Conservation (phyloP, 1,139 yeast species). For the Ogataea hybrid region DNA sequence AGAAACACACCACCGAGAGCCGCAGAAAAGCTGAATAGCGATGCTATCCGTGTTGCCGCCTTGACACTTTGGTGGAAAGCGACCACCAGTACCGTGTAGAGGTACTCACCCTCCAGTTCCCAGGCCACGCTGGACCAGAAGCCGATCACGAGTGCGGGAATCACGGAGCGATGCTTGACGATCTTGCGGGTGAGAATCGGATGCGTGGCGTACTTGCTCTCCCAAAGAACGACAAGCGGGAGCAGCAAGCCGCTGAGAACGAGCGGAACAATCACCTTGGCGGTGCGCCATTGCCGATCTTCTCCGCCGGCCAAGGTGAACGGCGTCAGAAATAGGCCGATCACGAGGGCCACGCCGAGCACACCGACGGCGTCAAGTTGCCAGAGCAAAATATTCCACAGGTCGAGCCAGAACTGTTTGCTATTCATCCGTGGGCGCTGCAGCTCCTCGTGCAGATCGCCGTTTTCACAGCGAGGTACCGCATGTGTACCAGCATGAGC, state of each 20-base stretch:
- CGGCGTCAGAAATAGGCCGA: constrained; percentile 51
- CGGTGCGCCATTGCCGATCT: constrained; percentile 47
- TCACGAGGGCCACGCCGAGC: constrained; percentile 44
- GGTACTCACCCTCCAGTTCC: constrained; percentile 66
- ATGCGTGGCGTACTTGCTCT: constrained; percentile 44
- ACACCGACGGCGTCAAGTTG: constrained; percentile 55
- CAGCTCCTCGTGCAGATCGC: constrained; percentile 39
- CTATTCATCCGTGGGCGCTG: constrained; percentile 29
- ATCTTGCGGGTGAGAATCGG: constrained; percentile 59
- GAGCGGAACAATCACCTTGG: constrained; percentile 62
- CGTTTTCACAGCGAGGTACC: constrained; percentile 47
- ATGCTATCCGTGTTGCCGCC: constrained; percentile 66
- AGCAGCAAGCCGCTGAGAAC: constrained; percentile 59
- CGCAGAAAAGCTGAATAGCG: constrained; percentile 64
- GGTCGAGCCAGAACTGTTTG: constrained; percentile 28
- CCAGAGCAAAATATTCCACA: constrained; percentile 39
- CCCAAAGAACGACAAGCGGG: constrained; percentile 57
- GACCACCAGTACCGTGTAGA: constrained; percentile 62
- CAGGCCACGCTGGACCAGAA: constrained; percentile 55
- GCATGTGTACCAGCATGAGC: constrained; percentile 53
- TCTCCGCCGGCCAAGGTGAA: constrained; percentile 62
- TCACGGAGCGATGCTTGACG: constrained; percentile 64
- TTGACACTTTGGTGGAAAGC: constrained; percentile 55
- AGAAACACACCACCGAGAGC: constrained; percentile 59
- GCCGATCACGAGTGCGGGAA: constrained; percentile 58